Conservation (phyloP, 1,139 yeast species). For the Suhomyces maxii region DNA sequence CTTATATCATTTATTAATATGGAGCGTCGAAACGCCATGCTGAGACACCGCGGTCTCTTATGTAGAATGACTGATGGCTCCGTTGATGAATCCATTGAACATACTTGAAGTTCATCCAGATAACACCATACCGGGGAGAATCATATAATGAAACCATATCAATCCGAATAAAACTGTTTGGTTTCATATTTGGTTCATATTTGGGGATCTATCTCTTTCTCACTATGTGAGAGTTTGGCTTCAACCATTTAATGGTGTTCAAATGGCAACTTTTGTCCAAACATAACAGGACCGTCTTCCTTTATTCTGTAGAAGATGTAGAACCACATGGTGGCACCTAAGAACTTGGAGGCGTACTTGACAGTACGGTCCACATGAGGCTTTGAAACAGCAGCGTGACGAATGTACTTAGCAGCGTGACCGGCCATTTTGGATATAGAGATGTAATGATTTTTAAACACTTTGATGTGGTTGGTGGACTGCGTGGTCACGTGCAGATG, state of each 20-base stretch:
- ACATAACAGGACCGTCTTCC: conserved; percentile 66
- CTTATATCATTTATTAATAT: not conserved
- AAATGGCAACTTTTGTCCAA: conserved; percentile 47
- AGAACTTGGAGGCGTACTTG: conserved; percentile 58
- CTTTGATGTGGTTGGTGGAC: conserved; percentile 14
- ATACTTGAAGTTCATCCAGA: not conserved
- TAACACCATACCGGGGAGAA: no score
- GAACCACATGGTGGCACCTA: conserved; percentile 88
- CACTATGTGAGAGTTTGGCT: not conserved
- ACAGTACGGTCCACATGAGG: conserved; percentile 58
- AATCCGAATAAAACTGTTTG: no score
- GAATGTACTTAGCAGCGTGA: conserved; percentile 48
- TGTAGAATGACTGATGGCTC: no score
- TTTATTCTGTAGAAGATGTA: conserved; percentile 78
- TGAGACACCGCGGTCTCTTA: not conserved
- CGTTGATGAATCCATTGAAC: no score
- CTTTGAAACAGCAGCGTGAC: conserved; percentile 53
- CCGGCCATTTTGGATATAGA: conserved; percentile 34
- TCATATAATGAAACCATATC: no score
- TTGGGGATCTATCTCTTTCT: no score
- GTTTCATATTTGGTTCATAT: no score
- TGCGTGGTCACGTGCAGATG: not conserved
- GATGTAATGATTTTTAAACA: conserved; percentile 5
- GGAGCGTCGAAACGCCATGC: not conserved
- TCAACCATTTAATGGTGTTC: conserved; percentile 30